Evolutionary conservation across 2,329 filamentous ascomycete species (phyloP), one percentile per base, ranked within the genome.

Genomic region (Diaporthe nobilis): DNA sequence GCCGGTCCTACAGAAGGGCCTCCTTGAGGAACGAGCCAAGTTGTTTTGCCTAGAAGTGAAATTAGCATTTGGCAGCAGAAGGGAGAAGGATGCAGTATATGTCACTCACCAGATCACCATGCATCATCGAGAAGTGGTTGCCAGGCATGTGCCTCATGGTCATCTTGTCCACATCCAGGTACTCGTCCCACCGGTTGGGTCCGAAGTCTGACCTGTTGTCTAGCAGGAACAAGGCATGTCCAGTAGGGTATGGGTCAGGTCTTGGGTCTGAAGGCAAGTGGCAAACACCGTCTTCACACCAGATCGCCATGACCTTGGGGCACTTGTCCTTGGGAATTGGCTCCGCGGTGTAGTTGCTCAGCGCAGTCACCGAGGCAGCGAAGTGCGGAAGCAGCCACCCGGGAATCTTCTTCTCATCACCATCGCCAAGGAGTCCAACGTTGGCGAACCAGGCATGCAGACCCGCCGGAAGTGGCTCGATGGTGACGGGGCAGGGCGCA

Each of bases 101-200:
- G 12, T 7, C 39, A 83, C 84, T 78, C 78, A 86, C 85, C 74
- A 84, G 72, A 4, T 86, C 82, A 77, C 91, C 91, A 82, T 93
- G 91, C 92, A 95, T 94, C 92, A 94, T 94, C 28, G 89, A 91
- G 84, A 95, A 94, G 84, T 94, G 93, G 80, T 94, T 93, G 3
- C 92, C 93, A 22, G 90, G 90, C 91, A 94, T 93, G 80, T 93
- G 91, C 73, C 88, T 88, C 78, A 89, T 92, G 67, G 87, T 86
- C 85, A 94, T 92, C 83, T 91, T 93, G 72, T 88, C 84, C 68
- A 85, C 81, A 71, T 91, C 90, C 53, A 94, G 84, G 57, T 92
- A 91, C 82, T 93, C 90, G 39, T 91, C 92, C 92, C 92, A 94
- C 28, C 91, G 88, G 81, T 94, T 94, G 75, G 91, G 88, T 3